Percentiles rank a stretch among this genome's conserved stretches.
Conservation (phyloP, 228 moss, liverwort and hornwort species). For the Sphagnum fallax region DNA sequence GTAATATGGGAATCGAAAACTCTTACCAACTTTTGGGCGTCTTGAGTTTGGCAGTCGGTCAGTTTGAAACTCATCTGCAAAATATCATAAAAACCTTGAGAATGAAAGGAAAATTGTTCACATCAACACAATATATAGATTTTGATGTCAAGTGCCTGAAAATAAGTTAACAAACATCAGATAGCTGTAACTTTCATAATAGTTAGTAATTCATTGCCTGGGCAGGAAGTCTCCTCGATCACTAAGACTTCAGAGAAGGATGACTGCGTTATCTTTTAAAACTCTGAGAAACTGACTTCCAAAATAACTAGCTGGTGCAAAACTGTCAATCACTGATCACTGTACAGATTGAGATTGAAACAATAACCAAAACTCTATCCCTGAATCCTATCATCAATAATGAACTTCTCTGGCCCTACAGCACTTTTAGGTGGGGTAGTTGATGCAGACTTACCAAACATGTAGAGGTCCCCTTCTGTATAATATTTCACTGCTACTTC, state of each 20-base stretch:
- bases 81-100: not conserved
- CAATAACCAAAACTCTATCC: not conserved
- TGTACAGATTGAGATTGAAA: not conserved
- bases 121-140: too few species aligned
- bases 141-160: not conserved
- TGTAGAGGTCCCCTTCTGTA: constrained; percentile 76
- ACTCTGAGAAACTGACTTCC: too few species aligned
- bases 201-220: not conserved
- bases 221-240: too few species aligned
- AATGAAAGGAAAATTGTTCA: too few species aligned
- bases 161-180: not conserved
- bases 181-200: not conserved
- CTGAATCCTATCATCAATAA: too few species aligned
- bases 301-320: not conserved
- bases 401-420: too few species aligned
- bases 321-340: not conserved
- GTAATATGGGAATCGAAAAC: not conserved
- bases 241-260: too few species aligned
- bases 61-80: constrained; percentile 81
- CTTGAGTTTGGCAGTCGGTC: constrained; percentile 53
- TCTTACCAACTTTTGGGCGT: constrained; percentile 66
- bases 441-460: constrained; percentile 44
- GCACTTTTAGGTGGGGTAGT: not conserved
- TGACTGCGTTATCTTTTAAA: too few species aligned
- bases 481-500: constrained; percentile 82